Evolutionary conservation across 202 grass and related monocot genomes (phyloP).

Genomic region (Panicum hallii): DNA sequence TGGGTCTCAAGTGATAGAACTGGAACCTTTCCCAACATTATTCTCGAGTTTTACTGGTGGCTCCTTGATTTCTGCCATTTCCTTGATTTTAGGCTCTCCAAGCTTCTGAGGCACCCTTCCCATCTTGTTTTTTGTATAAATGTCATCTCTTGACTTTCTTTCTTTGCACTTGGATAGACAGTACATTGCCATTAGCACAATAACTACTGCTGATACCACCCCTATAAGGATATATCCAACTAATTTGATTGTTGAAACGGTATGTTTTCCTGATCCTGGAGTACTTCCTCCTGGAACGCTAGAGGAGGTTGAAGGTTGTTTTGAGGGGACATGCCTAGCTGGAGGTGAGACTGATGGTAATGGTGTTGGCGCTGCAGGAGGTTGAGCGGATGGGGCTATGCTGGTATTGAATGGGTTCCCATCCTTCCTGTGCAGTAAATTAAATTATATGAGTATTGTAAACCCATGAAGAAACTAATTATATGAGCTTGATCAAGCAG

Average conservation of each 20-base stretch:
- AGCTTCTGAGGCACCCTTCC: conserved; percentile 57
- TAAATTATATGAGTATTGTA: conserved; percentile 35
- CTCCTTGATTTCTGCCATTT: conserved; percentile 57
- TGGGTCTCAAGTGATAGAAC: conserved; percentile 24
- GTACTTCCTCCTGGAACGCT: conserved; percentile 42
- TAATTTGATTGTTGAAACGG: conserved; percentile 58
- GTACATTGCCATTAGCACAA: conserved; percentile 62
- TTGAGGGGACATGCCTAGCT: conserved; percentile 55
- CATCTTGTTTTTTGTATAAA: conserved; percentile 47
- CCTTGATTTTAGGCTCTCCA: conserved; percentile 65
- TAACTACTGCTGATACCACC: conserved; percentile 60
- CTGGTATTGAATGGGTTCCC: conserved; percentile 97
- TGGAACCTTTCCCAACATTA: conserved; percentile 69
- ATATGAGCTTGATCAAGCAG: conserved; percentile 22
- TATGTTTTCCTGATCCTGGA: conserved; percentile 52
- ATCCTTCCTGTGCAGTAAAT: conserved; percentile 73
- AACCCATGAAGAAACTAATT: background rate
- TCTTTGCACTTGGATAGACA: conserved; percentile 79
- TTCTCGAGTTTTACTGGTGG: conserved; percentile 51
- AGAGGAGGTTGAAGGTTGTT: conserved; percentile 59
- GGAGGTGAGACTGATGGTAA: conserved; percentile 54
- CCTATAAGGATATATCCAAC: conserved; percentile 72
- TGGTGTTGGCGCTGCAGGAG: conserved; percentile 39
- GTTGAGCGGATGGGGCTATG: conserved; percentile 73
- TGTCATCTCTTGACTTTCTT: conserved; percentile 46